Percentiles rank a stretch among this genome's conserved stretches.
These are phyloP conservation scores for Suaeda aralocaspica DNA, from an alignment of 148 eudicot species.

Conservation along the genomic window DNA sequence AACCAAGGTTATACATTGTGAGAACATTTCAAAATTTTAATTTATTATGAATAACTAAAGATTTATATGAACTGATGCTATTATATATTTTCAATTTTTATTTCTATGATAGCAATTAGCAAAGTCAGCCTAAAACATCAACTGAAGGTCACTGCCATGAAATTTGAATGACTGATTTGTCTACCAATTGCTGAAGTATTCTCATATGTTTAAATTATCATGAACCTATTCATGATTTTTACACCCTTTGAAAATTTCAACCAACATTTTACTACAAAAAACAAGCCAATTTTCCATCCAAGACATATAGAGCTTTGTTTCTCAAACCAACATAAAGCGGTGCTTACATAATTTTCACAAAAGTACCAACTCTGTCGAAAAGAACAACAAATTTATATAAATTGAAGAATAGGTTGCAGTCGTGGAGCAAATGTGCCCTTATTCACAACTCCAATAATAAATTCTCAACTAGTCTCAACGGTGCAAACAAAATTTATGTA, in stretches of 20 bases:
- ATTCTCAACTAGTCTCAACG: conserved; percentile 7
- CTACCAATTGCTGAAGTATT: neutral
- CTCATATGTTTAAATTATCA: neutral
- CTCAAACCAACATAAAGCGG: neutral
- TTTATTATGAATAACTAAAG: too few relatives aligned
- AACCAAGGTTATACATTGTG: too few relatives aligned
- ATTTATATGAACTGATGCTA: too few relatives aligned
- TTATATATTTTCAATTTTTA: too few relatives aligned
- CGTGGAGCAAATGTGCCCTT: conserved; percentile 25
- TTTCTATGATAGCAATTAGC: too few relatives aligned
- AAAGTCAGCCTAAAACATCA: too few relatives aligned
- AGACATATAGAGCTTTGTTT: neutral
- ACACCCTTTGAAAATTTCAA: neutral
- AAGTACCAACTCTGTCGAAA: neutral
- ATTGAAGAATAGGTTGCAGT: conserved; percentile 17
- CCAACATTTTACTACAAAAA: neutral
- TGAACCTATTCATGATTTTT: neutral
- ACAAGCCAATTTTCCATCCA: neutral
- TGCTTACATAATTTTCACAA: neutral
- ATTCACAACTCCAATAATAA: conserved; percentile 3
- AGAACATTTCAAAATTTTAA: too few relatives aligned
- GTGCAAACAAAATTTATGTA: neutral
- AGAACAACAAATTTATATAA: neutral
- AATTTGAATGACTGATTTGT: neutral
- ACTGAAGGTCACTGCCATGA: neutral